Conservation (phyloP, 805 yeast genomes). For the Cephaloascus albidus region DNA sequence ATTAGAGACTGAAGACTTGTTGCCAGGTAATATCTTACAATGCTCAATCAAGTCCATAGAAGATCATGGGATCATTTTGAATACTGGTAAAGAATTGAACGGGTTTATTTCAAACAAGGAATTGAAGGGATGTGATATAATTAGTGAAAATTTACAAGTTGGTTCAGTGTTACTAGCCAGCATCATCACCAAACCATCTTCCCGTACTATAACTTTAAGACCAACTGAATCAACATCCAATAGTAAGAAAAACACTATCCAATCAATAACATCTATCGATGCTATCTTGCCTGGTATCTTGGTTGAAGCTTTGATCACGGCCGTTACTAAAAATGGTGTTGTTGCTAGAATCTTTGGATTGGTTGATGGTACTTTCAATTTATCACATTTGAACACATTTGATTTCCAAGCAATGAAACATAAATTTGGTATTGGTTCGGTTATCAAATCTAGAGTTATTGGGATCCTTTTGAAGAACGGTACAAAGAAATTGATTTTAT, state of each 20-base stretch:
- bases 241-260: conserved; percentile 36
- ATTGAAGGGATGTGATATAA: conserved; percentile 27
- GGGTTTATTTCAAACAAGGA: conserved; percentile 78
- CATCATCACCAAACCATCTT: conserved; percentile 33
- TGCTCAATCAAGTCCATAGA: conserved; percentile 72
- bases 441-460: conserved; percentile 59
- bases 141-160: conserved; percentile 24
- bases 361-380: conserved; percentile 59
- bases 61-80: conserved; percentile 84
- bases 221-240: conserved; percentile 27
- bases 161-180: conserved; percentile 70
- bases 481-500: conserved; percentile 53
- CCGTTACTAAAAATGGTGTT: conserved; percentile 52
- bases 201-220: conserved; percentile 52
- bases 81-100: conserved; percentile 48
- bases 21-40: conserved; percentile 58
- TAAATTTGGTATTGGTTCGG: conserved; percentile 59
- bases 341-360: conserved; percentile 68
- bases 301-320: conserved; percentile 64
- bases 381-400: conserved; percentile 52
- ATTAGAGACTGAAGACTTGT: conserved; percentile 57
- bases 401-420: conserved; percentile 43
- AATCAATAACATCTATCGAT: conserved; percentile 63
- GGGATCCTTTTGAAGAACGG: conserved; percentile 41
- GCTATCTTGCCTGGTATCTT: conserved; percentile 79